A percentile compares a stretch with the other conserved stretches of the same genome.
Conservation (phyloP, 495 filamentous ascomycete genomes). For the Penicillium parvum region DNA sequence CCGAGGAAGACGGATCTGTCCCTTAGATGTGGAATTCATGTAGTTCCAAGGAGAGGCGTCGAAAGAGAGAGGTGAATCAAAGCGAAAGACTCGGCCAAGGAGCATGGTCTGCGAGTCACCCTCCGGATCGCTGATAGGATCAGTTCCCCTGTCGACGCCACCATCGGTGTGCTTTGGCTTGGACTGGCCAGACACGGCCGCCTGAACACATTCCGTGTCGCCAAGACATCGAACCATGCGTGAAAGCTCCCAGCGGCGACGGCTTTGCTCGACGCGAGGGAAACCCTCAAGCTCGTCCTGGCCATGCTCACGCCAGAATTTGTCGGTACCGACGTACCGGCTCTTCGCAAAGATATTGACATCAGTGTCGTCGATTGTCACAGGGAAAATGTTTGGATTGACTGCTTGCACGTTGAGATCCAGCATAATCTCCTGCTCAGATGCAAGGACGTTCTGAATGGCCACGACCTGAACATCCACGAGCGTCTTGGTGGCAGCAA, state of each 20-base stretch:
- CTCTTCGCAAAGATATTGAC: constrained; percentile 93
- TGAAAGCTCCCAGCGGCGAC: constrained; percentile 30
- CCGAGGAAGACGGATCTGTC: constrained; percentile 72
- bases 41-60: constrained; percentile 81
- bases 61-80: constrained; percentile 83
- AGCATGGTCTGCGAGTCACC: constrained; percentile 76
- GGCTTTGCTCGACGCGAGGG: constrained; percentile 35
- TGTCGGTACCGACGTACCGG: constrained; percentile 72
- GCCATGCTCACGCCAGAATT: constrained; percentile 63
- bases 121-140: constrained; percentile 64
- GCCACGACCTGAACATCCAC: constrained; percentile 67
- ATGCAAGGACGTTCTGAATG: constrained; percentile 85
- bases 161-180: constrained; percentile 12
- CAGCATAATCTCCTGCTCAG: constrained; percentile 92
- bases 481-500: constrained; percentile 86
- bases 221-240: constrained; percentile 29
- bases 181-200: constrained; percentile 11
- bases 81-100: constrained; percentile 77
- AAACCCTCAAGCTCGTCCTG: constrained; percentile 19
- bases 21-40: constrained; percentile 60
- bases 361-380: constrained; percentile 78
- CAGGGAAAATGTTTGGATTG: constrained; percentile 86
- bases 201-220: constrained; percentile 17
- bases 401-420: constrained; percentile 82
- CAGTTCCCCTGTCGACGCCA: constrained; percentile 64